These are phyloP conservation scores for Calophaca sinica DNA, from an alignment of 306 rosid genomes.

Conservation along the genomic window DNA sequence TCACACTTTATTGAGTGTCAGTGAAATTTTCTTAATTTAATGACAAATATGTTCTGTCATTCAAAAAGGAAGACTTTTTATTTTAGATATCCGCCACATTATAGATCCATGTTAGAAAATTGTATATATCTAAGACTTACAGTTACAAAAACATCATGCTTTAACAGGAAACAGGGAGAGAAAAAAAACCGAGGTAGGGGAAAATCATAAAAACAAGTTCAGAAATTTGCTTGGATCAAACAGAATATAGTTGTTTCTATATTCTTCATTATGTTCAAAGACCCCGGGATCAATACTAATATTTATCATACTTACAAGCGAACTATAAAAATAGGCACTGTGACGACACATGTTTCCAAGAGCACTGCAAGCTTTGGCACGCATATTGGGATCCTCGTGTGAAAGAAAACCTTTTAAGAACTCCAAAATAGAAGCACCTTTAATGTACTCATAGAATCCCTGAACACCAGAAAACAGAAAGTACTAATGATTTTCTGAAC, in stretches of 20 bases:
- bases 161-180: not conserved
- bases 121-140: slow-evolving; percentile 4
- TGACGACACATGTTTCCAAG: slow-evolving; percentile 99
- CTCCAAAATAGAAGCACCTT: slow-evolving; percentile 86
- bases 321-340: slow-evolving; percentile 76
- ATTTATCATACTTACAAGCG: slow-evolving; percentile 61
- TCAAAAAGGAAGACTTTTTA: not conserved
- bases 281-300: not conserved
- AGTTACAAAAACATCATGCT: not conserved
- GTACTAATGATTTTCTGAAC: not conserved
- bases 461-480: slow-evolving; percentile 49
- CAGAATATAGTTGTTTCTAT: not conserved
- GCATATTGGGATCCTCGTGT: slow-evolving; percentile 87
- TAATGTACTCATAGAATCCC: slow-evolving; percentile 84
- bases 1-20: slow-evolving; percentile 3
- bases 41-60: slow-evolving; percentile 23
- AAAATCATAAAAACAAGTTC: slow-evolving; percentile 3
- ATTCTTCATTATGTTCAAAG: not conserved
- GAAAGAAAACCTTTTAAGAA: slow-evolving; percentile 75
- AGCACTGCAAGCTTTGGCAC: slow-evolving; percentile 97
- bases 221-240: slow-evolving; percentile 20
- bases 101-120: slow-evolving; percentile 2
- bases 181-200: not conserved
- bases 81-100: not conserved
- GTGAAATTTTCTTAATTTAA: not conserved